Conservation (phyloP, 179 eudicot genomes). For the Actinidia arguta region DNA sequence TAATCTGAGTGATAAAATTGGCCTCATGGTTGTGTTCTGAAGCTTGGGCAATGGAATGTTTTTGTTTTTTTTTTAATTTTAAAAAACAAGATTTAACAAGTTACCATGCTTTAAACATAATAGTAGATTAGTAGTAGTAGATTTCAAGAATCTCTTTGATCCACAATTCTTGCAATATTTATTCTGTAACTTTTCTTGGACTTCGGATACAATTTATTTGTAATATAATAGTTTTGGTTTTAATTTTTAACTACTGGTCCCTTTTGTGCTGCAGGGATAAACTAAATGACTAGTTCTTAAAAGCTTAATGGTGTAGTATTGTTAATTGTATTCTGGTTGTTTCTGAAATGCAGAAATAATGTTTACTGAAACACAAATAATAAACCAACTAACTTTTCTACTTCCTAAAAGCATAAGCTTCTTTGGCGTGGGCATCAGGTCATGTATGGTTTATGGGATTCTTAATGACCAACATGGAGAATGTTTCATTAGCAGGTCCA, state of each 20-base stretch:
- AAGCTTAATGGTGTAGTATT: not conserved
- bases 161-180: not conserved
- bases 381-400: conserved; percentile 5
- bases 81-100: not conserved
- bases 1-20: not conserved
- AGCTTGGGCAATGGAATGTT: not conserved
- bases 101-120: not conserved
- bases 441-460: conserved; percentile 98
- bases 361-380: conserved; percentile 1
- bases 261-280: not conserved
- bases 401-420: conserved; percentile 52
- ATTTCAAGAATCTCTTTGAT: not conserved
- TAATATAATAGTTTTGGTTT: too few species aligned
- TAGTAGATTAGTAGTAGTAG: not conserved
- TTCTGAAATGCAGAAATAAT: conserved; percentile 5
- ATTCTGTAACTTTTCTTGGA: not conserved
- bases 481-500: conserved; percentile 83
- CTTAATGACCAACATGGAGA: conserved; percentile 94
- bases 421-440: conserved; percentile 99
- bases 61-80: too few species aligned
- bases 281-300: not conserved
- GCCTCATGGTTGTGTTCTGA: not conserved
- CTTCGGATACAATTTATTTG: too few species aligned
- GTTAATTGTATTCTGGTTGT: conserved; percentile 9
- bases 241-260: too few species aligned